phyloP scores from a whole-genome alignment of 2,329 filamentous ascomycete genomes.

The Daldinia sp. region DNA sequence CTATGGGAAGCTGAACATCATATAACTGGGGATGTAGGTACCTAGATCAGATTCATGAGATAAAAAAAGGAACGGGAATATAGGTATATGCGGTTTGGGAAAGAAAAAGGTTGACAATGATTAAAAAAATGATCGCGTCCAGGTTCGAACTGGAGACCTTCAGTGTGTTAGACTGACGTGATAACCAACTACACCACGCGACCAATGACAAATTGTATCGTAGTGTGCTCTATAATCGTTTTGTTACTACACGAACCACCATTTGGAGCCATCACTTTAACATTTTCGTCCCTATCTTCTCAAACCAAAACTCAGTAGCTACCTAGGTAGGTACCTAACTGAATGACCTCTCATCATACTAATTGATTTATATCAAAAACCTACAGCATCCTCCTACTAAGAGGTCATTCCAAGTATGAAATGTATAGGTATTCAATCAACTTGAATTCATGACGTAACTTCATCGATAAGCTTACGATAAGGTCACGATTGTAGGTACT shows the following conservation, averaged over 20 bases:
- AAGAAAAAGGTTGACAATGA: not conserved
- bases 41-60: no score
- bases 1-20: no score
- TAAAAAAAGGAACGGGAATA: no score
- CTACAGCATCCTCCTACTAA: no score
- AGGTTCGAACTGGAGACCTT: conserved; percentile 54
- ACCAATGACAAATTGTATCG: not conserved
- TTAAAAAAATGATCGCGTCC: conserved; percentile 36
- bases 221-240: not conserved
- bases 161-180: conserved; percentile 62
- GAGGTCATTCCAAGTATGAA: not conserved
- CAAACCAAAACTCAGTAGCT: not conserved
- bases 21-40: no score
- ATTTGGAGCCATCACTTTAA: not conserved
- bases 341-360: not conserved
- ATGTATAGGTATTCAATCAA: not conserved
- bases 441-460: conserved; percentile 6
- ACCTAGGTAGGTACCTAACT: not conserved
- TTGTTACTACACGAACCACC: not conserved
- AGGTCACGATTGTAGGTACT: not conserved
- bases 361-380: not conserved
- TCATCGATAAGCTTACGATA: conserved; percentile 1
- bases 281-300: not conserved
- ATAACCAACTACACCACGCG: conserved; percentile 59
- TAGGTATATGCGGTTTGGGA: no score